Conservation (phyloP, 176 grass and related monocot species). For the Lolium multiflorum region DNA sequence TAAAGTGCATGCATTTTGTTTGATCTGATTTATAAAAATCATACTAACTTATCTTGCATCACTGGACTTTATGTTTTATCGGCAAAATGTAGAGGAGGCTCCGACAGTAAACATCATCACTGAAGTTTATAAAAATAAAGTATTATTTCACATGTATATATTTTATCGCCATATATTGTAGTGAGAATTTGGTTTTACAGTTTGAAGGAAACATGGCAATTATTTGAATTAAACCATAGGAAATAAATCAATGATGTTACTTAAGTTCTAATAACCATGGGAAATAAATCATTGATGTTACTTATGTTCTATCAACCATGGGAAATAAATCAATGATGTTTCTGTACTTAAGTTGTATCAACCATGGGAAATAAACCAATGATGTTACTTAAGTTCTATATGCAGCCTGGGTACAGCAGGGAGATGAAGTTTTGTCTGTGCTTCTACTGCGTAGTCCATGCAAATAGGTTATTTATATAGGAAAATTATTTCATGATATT, state of each 20-base stretch:
- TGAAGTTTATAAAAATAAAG: slow-evolving; percentile 11
- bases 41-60: not conserved
- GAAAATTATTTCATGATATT: slow-evolving; percentile 1
- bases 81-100: not conserved
- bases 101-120: not conserved
- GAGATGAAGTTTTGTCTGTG: not conserved
- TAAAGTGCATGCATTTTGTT: slow-evolving; percentile 21
- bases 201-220: slow-evolving; percentile 4
- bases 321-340: not conserved
- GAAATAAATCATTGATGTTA: not conserved
- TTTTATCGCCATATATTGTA: no score
- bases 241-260: no score
- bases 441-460: not conserved
- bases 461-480: not conserved
- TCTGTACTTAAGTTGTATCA: slow-evolving; percentile 13
- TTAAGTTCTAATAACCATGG: not conserved
- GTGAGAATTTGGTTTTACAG: no score
- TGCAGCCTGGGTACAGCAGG: slow-evolving; percentile 22
- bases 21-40: not conserved
- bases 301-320: not conserved
- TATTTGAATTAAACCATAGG: not conserved
- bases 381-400: slow-evolving; percentile 7
- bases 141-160: slow-evolving; percentile 6
- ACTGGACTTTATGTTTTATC: slow-evolving; percentile 1
- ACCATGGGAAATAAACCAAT: not conserved